Conservation (phyloP, 768 basidiomycete species). For the Auriscalpium vulgare region DNA sequence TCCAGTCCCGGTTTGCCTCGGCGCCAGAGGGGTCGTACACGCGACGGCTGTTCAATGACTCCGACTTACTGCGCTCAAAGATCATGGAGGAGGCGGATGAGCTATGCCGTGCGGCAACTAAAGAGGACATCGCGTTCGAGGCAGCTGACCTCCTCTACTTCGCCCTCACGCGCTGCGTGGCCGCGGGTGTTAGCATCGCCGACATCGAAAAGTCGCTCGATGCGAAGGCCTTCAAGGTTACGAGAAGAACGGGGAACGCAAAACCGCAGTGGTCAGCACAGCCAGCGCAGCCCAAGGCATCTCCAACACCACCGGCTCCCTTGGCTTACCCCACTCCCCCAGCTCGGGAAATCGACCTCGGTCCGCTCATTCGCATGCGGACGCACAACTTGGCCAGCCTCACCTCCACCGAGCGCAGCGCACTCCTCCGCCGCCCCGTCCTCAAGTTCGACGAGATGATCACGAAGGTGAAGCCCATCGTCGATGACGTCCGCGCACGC, state of each 20-base stretch:
- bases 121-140: slow-evolving; percentile 86
- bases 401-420: slow-evolving; percentile 45
- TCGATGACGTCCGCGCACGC: slow-evolving; percentile 71
- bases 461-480: slow-evolving; percentile 87
- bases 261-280: slow-evolving; percentile 65
- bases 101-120: slow-evolving; percentile 73
- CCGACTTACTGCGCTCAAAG: slow-evolving; percentile 79
- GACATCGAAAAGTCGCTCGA: slow-evolving; percentile 85
- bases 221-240: slow-evolving; percentile 78
- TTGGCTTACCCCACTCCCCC: slow-evolving; percentile 17
- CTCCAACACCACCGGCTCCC: slow-evolving; percentile 11
- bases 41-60: slow-evolving; percentile 73
- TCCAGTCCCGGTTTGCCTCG: slow-evolving; percentile 58
- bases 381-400: slow-evolving; percentile 49
- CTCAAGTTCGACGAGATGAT: slow-evolving; percentile 88
- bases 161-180: slow-evolving; percentile 74
- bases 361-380: slow-evolving; percentile 68
- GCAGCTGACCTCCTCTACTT: slow-evolving; percentile 96
- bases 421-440: slow-evolving; percentile 81
- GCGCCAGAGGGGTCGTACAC: slow-evolving; percentile 95
- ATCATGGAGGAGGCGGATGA: slow-evolving; percentile 99
- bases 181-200: slow-evolving; percentile 69
- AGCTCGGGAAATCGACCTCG: slow-evolving; percentile 18
- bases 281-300: slow-evolving; percentile 13
- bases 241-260: slow-evolving; percentile 82